These are phyloP conservation scores for Pluteus cervinus DNA, from an alignment of 768 basidiomycete genomes.

Conservation along the genomic window DNA sequence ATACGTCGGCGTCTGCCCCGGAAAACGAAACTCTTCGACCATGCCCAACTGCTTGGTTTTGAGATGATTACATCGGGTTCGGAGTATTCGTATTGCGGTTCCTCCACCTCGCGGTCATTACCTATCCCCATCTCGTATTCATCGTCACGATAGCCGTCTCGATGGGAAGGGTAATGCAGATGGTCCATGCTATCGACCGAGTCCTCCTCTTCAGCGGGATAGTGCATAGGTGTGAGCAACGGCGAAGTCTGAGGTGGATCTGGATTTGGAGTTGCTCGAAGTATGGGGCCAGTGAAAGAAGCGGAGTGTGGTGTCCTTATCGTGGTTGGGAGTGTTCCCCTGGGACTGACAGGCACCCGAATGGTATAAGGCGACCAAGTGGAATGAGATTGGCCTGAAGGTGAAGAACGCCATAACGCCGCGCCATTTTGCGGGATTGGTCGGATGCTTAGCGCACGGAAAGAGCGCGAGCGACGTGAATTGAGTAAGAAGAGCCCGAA, in stretches of 20 bases:
- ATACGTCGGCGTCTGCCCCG: slow-evolving; percentile 51
- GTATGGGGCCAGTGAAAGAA: slow-evolving; percentile 23
- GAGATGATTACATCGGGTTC: slow-evolving; percentile 26
- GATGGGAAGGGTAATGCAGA: too few species aligned
- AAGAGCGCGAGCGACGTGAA: slow-evolving; percentile 14
- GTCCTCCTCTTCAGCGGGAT: too few species aligned
- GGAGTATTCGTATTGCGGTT: slow-evolving; percentile 28
- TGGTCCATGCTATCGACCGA: too few species aligned
- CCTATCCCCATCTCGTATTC: too few species aligned
- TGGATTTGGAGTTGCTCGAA: slow-evolving; percentile 19
- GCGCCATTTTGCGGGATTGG: slow-evolving; percentile 6
- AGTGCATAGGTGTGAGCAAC: slow-evolving; percentile 9
- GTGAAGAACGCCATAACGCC: slow-evolving; percentile 9
- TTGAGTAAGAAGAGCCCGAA: slow-evolving; percentile 41
- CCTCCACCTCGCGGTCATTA: too few species aligned
- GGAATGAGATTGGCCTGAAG: slow-evolving; percentile 4
- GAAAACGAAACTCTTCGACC: slow-evolving; percentile 52
- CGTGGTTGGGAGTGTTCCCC: slow-evolving; percentile 4
- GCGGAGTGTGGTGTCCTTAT: slow-evolving; percentile 29
- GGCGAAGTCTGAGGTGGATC: slow-evolving; percentile 45
- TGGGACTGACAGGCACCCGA: background rate
- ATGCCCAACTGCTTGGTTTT: slow-evolving; percentile 16
- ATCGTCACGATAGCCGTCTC: too few species aligned
- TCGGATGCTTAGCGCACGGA: slow-evolving; percentile 2
- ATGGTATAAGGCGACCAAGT: slow-evolving; percentile 1